phyloP scores from a whole-genome alignment of 768 basidiomycete species.

The Trametes cubensis region DNA sequence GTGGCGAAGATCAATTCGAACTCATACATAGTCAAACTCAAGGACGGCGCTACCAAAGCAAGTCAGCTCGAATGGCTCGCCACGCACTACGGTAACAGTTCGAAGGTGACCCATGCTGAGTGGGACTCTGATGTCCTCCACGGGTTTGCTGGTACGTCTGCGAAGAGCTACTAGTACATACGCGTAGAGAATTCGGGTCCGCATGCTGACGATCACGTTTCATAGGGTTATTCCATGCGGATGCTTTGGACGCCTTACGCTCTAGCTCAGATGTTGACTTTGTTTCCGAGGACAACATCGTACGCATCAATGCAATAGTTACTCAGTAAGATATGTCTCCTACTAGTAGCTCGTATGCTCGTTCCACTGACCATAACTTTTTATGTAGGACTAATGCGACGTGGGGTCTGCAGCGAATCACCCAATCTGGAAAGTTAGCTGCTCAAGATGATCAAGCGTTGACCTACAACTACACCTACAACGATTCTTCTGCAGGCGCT shows the following conservation, averaged over 20 bases:
- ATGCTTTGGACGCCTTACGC: slow-evolving; percentile 26
- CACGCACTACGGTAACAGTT: slow-evolving; percentile 4
- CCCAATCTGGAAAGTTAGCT: slow-evolving; percentile 13
- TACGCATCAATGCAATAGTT: slow-evolving; percentile 16
- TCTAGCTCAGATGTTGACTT: slow-evolving; percentile 25
- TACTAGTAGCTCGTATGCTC: no score
- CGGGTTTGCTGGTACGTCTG: slow-evolving; percentile 27
- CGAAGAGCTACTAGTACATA: no score
- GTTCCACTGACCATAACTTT: not conserved
- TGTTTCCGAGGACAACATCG: slow-evolving; percentile 27
- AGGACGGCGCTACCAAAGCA: slow-evolving; percentile 23
- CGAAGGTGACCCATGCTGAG: slow-evolving; percentile 25
- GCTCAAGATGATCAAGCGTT: slow-evolving; percentile 14
- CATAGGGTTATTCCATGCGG: slow-evolving; percentile 21
- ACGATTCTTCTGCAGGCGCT: slow-evolving; percentile 34
- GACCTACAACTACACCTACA: slow-evolving; percentile 31
- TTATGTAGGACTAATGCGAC: slow-evolving; percentile 25
- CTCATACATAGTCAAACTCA: slow-evolving; percentile 31
- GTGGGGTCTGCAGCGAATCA: slow-evolving; percentile 31
- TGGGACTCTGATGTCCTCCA: slow-evolving; percentile 27
- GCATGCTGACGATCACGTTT: not conserved
- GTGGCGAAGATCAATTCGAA: slow-evolving; percentile 19
- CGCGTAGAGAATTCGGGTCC: no score
- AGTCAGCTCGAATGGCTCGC: slow-evolving; percentile 23
- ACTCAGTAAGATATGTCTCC: slow-evolving; percentile 15